phyloP scores from a whole-genome alignment of 495 filamentous ascomycete species.

The Aspergillus asperescens region DNA sequence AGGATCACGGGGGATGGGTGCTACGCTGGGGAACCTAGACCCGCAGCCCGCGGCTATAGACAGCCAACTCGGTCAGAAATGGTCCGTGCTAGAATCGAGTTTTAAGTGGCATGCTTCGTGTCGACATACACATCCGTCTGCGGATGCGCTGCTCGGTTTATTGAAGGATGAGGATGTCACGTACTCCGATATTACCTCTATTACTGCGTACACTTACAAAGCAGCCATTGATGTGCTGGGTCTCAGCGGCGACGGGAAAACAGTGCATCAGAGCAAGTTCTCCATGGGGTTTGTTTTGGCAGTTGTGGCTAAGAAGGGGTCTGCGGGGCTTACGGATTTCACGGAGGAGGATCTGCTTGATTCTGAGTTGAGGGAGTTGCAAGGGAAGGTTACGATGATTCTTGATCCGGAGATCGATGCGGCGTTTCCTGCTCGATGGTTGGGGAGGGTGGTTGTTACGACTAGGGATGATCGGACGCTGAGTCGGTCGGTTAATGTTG shows the following conservation, averaged over 20 bases:
- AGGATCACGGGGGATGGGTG: conserved; percentile 31
- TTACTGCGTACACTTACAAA: conserved; percentile 28
- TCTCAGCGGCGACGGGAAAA: conserved; percentile 26
- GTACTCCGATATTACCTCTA: conserved; percentile 30
- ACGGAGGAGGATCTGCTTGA: conserved; percentile 28
- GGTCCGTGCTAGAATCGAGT: conserved; percentile 25
- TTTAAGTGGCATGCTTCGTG: conserved; percentile 40
- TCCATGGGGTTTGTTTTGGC: conserved; percentile 39
- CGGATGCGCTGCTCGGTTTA: conserved; percentile 29
- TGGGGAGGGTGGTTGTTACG: conserved; percentile 29
- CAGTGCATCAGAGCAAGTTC: conserved; percentile 38
- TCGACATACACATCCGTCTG: conserved; percentile 35
- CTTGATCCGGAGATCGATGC: conserved; percentile 28
- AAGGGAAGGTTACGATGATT: conserved; percentile 28
- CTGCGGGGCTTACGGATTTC: conserved; percentile 35
- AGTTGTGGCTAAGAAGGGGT: conserved; percentile 31
- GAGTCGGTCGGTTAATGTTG: conserved; percentile 18
- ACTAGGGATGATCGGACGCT: conserved; percentile 21
- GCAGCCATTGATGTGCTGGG: conserved; percentile 32
- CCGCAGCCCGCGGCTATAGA: conserved; percentile 29
- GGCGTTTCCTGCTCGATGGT: conserved; percentile 29
- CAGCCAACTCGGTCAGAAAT: conserved; percentile 23
- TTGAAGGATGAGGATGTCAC: conserved; percentile 26
- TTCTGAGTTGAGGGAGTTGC: conserved; percentile 24
- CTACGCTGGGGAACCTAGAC: conserved; percentile 23